phyloP scores from a whole-genome alignment of 352 stramenopile species.

The Phytopythium sindhum region DNA sequence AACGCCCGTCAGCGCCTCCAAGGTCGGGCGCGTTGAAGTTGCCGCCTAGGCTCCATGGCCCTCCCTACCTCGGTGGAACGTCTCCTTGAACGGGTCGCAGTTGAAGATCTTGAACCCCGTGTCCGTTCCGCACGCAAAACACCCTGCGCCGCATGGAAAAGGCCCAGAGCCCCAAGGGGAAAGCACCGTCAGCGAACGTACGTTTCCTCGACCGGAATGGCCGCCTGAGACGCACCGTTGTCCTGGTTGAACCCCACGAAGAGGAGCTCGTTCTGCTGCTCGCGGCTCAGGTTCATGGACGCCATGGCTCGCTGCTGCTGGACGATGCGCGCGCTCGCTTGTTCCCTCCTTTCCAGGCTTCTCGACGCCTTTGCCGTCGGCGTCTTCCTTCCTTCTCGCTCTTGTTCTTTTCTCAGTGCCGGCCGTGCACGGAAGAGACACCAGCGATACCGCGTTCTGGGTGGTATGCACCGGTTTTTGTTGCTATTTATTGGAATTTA shows the following conservation, averaged over 20 bases:
- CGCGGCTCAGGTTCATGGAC: constrained; percentile 83
- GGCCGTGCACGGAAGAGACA: neutral
- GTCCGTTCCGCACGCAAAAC: constrained; percentile 94
- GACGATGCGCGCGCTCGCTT: neutral
- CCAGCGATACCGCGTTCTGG: neutral
- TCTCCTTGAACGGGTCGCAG: constrained; percentile 96
- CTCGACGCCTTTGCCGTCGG: neutral
- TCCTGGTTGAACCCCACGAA: constrained; percentile 96
- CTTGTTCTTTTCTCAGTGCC: neutral
- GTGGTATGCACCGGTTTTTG: neutral
- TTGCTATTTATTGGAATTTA: too few species aligned
- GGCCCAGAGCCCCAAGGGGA: neutral
- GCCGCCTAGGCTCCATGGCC: neutral
- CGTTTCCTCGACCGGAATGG: neutral
- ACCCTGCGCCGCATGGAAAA: constrained; percentile 44
- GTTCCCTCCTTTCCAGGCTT: neutral
- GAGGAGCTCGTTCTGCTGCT: constrained; percentile 91
- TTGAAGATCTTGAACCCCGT: constrained; percentile 99
- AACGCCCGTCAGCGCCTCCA: neutral
- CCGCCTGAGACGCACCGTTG: constrained; percentile 46
- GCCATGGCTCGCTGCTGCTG: constrained; percentile 25
- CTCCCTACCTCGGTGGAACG: constrained; percentile 87
- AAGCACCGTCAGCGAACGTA: neutral
- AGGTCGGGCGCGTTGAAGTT: neutral
- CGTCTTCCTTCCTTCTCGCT: neutral